Conservation (phyloP, 2,329 filamentous ascomycete species). For the Nemania serpens region DNA sequence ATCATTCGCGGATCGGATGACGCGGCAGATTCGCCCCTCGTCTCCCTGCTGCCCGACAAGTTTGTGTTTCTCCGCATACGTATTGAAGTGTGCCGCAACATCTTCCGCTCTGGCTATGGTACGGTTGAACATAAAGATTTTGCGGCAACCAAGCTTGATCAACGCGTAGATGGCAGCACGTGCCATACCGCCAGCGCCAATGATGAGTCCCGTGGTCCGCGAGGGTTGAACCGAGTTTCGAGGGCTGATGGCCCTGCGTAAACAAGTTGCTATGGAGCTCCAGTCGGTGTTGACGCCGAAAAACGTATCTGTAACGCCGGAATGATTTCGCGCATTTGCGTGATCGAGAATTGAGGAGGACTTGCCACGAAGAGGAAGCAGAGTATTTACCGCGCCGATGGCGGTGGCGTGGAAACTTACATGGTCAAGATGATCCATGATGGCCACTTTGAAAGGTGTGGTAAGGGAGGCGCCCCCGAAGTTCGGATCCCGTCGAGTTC, state of each 20-base stretch:
- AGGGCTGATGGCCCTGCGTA: conserved; percentile 71
- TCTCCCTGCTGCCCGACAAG: conserved; percentile 43
- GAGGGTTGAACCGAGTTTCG: conserved; percentile 62
- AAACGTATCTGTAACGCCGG: conserved; percentile 64
- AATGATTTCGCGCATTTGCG: conserved; percentile 61
- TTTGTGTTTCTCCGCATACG: conserved; percentile 47
- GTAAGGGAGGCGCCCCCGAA: conserved; percentile 73
- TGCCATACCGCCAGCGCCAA: conserved; percentile 73
- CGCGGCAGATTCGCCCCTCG: conserved; percentile 51
- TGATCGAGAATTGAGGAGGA: conserved; percentile 57
- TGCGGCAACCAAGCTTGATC: conserved; percentile 72
- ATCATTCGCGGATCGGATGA: conserved; percentile 61
- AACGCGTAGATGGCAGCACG: conserved; percentile 75
- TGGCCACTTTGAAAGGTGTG: conserved; percentile 72
- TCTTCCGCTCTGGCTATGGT: conserved; percentile 63
- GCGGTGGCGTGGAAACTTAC: conserved; percentile 71
- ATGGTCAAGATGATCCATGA: conserved; percentile 66
- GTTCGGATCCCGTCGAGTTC: conserved; percentile 60
- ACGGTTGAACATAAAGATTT: conserved; percentile 74
- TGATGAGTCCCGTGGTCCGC: conserved; percentile 59
- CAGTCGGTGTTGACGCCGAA: conserved; percentile 75
- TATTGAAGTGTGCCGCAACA: conserved; percentile 70
- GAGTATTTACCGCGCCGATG: conserved; percentile 74
- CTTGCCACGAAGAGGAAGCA: conserved; percentile 66
- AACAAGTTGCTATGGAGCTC: conserved; percentile 65